Conservation (phyloP, 495 filamentous ascomycete genomes). For the Neurospora sp. region DNA sequence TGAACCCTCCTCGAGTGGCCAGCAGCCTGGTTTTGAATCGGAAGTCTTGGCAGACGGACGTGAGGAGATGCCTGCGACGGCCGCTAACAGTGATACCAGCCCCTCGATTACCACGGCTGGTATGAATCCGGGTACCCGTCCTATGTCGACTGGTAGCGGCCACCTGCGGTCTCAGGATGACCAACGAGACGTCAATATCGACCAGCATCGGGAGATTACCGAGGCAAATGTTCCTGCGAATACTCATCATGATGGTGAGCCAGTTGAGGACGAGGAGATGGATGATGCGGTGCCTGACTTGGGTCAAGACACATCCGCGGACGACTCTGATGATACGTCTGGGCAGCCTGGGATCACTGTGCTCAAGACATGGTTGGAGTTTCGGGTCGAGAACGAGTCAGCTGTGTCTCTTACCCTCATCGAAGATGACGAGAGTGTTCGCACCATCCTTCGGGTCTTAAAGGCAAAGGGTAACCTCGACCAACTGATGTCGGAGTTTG, state of each 20-base stretch:
- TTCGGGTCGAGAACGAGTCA: background rate
- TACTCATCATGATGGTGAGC: background rate
- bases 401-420: background rate
- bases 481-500: slow-evolving; percentile 20
- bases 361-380: background rate
- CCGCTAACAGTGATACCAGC: background rate
- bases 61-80: background rate
- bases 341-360: background rate
- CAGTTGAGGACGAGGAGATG: background rate
- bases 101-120: background rate
- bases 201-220: background rate
- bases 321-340: background rate
- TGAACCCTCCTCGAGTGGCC: background rate
- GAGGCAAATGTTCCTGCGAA: background rate
- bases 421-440: slow-evolving; percentile 19
- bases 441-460: slow-evolving; percentile 5
- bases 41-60: background rate
- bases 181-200: background rate
- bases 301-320: background rate
- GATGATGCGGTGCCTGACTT: background rate
- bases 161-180: background rate
- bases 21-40: background rate
- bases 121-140: background rate
- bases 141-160: background rate
- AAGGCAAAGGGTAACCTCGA: slow-evolving; percentile 11